These are phyloP conservation scores for Akanthomyces muscarius DNA, from an alignment of 2,329 filamentous ascomycete species.

Conservation along the genomic window DNA sequence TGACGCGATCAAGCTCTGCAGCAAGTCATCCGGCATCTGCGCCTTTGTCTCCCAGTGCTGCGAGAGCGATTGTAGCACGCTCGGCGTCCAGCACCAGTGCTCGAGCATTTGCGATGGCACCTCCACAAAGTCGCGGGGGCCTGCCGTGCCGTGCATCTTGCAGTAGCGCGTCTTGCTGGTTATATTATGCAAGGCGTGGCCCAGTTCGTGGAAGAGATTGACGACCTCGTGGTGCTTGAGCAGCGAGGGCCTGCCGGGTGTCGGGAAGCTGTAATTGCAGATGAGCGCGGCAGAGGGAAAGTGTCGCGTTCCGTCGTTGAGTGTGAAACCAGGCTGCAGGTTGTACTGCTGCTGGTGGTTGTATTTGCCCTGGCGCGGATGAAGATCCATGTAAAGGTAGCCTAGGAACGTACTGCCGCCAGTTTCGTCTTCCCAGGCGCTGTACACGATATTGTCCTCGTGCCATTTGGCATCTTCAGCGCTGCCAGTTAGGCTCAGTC, in stretches of 20 bases:
- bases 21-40: conserved; percentile 39
- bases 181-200: conserved; percentile 67
- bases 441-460: conserved; percentile 74
- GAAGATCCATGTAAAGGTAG: conserved; percentile 78
- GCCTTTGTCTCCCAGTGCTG: conserved; percentile 58
- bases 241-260: conserved; percentile 68
- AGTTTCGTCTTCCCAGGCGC: conserved; percentile 73
- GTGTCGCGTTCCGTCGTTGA: conserved; percentile 62
- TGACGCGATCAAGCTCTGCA: conserved; percentile 64
- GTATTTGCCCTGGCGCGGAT: conserved; percentile 78
- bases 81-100: conserved; percentile 71
- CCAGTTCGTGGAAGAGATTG: conserved; percentile 75
- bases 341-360: conserved; percentile 83
- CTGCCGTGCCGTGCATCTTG: conserved; percentile 56
- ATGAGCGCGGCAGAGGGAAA: conserved; percentile 78
- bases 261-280: conserved; percentile 82
- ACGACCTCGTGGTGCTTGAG: conserved; percentile 81
- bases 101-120: conserved; percentile 71
- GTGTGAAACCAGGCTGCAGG: conserved; percentile 66
- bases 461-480: conserved; percentile 75
- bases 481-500: conserved; percentile 62
- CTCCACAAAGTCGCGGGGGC: conserved; percentile 66
- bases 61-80: conserved; percentile 62
- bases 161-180: conserved; percentile 60
- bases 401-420: conserved; percentile 71